Percentiles rank a stretch among this genome's conserved stretches.
phyloP scores from a whole-genome alignment of 345 rosid species.

The Hypericum androsaemum region DNA sequence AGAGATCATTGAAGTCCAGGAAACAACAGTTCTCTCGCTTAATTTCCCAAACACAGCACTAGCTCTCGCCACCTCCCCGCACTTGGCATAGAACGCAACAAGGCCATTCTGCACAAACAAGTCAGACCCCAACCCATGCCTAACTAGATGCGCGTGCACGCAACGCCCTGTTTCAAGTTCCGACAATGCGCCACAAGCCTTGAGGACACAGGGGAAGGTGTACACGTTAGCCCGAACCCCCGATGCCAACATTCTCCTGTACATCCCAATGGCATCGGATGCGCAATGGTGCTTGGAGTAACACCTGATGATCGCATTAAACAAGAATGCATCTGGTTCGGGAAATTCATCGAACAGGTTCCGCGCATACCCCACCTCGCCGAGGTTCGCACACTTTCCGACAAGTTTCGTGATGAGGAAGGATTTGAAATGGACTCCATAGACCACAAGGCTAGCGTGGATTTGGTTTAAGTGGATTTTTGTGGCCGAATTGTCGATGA shows the following conservation, averaged over 20 bases:
- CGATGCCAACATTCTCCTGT: slow-evolving; percentile 37
- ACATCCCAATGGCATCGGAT: slow-evolving; percentile 36
- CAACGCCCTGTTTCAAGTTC: slow-evolving; percentile 32
- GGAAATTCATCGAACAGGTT: slow-evolving; percentile 50
- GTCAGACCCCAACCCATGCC: slow-evolving; percentile 48
- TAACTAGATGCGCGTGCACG: slow-evolving; percentile 49
- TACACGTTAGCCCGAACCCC: slow-evolving; percentile 45
- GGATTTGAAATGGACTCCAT: slow-evolving; percentile 31
- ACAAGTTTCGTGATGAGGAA: slow-evolving; percentile 46
- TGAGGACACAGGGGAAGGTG: slow-evolving; percentile 47
- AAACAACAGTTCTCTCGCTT: slow-evolving; percentile 39
- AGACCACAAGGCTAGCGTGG: slow-evolving; percentile 33
- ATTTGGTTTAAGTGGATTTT: slow-evolving; percentile 35
- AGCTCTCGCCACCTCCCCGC: slow-evolving; percentile 31
- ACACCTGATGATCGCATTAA: slow-evolving; percentile 55
- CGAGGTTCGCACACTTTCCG: slow-evolving; percentile 16
- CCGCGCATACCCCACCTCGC: slow-evolving; percentile 42
- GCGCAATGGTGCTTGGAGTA: slow-evolving; percentile 35
- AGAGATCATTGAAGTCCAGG: slow-evolving; percentile 66
- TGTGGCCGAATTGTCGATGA: slow-evolving; percentile 33
- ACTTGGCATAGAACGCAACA: slow-evolving; percentile 58
- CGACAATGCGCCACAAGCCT: slow-evolving; percentile 42
- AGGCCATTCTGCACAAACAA: slow-evolving; percentile 63
- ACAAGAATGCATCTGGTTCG: slow-evolving; percentile 40
- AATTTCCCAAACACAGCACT: slow-evolving; percentile 43